Evolutionary conservation across 345 rosid species (phyloP).

Genomic region (sweet orange (Citrus sinensis)): DVS_A1.0 CM039168.1:24844501-24845000

Average conservation of each 20-base stretch:
- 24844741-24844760: neutral
- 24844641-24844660: neutral
- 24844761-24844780: neutral
- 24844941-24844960: constrained; percentile 23
- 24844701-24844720: neutral
- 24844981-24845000: neutral
- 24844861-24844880: constrained; percentile 27
- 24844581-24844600: neutral
- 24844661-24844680: neutral
- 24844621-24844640: neutral
- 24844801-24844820: neutral
- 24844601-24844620: neutral
- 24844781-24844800: neutral
- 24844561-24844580: neutral
- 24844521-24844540: no score
- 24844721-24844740: neutral
- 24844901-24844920: constrained; percentile 6
- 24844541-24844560: neutral
- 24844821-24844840: neutral
- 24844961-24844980: constrained; percentile 15
- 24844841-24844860: constrained; percentile 1
- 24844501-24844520: neutral
- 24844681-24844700: neutral
- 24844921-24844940: constrained; percentile 20
- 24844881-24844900: neutral